A percentile compares a stretch with the other conserved stretches of the same genome.
Evolutionary conservation across 192 early-diverging fungal genomes (phyloP).

Genomic region (Pilaira anomala): DNA sequence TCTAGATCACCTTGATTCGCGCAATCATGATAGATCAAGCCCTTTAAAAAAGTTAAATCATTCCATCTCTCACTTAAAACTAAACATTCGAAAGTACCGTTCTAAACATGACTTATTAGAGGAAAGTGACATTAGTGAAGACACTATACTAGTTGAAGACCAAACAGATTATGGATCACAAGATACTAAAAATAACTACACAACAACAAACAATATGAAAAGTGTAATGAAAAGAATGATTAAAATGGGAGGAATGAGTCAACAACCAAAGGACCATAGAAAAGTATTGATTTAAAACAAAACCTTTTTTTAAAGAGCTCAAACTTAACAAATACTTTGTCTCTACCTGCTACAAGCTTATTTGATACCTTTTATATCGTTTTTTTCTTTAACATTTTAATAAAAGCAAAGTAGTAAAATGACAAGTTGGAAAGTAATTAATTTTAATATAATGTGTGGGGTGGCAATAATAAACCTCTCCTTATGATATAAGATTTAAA

Average conservation of each 20-base stretch:
- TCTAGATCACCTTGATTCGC: background rate
- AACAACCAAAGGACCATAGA: slow-evolving; percentile 3
- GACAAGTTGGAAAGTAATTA: no score
- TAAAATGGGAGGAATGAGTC: slow-evolving; percentile 15
- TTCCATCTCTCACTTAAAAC: slow-evolving; percentile 11
- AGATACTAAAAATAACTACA: background rate
- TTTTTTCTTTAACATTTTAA: no score
- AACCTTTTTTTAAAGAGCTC: background rate
- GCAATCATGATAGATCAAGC: background rate
- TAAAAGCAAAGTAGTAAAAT: no score
- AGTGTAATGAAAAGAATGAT: slow-evolving; percentile 14
- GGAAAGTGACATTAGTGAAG: slow-evolving; percentile 4
- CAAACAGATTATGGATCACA: background rate
- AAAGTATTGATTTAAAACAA: background rate
- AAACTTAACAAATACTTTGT: no score
- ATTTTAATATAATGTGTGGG: no score
- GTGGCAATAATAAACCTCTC: no score
- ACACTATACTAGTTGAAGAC: background rate
- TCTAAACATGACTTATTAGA: slow-evolving; percentile 15
- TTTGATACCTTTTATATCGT: no score
- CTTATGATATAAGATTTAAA: no score
- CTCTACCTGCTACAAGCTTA: no score
- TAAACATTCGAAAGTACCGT: slow-evolving; percentile 13
- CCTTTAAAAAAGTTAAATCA: slow-evolving; percentile 16
- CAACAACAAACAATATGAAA: slow-evolving; percentile 14